Percentiles rank a stretch among this genome's conserved stretches.
These are phyloP conservation scores for Rhodamnia rubescens DNA, from an alignment of 345 rosid species.

Conservation along the genomic window DNA sequence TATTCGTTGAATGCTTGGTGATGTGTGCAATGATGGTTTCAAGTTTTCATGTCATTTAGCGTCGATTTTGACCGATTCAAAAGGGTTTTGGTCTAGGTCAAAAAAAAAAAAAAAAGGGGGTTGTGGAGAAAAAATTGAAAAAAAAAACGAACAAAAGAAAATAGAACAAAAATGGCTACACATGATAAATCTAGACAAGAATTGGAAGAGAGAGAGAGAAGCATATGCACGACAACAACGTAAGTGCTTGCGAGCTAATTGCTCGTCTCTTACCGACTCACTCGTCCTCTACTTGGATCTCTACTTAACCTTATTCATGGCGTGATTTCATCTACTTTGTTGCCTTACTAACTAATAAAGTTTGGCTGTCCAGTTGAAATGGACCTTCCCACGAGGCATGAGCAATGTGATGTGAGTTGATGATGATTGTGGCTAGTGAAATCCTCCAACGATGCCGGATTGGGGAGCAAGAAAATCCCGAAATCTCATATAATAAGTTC, in stretches of 20 bases:
- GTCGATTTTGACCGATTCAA: not conserved
- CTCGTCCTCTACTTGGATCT: constrained; percentile 3
- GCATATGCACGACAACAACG: constrained; percentile 16
- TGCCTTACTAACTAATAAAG: not conserved
- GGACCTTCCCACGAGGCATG: not conserved
- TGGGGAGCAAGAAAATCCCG: not conserved
- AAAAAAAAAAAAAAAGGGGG: no score
- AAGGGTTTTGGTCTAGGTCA: not conserved
- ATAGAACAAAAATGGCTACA: not conserved
- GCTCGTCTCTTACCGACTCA: constrained; percentile 10
- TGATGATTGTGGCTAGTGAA: not conserved
- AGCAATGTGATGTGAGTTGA: not conserved
- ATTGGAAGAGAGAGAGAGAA: not conserved
- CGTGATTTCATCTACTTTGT: constrained; percentile 3
- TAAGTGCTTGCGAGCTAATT: constrained; percentile 4
- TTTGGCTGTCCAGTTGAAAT: not conserved
- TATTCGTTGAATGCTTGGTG: not conserved
- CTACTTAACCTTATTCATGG: not conserved
- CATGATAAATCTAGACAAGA: not conserved
- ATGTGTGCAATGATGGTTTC: not conserved
- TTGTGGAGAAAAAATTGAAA: not conserved
- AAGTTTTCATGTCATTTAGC: not conserved
- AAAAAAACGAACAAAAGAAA: not conserved
- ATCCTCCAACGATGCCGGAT: not conserved
- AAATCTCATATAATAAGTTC: not conserved